Evolutionary conservation across 1,284 basidiomycete species (phyloP), one percentile per base, ranked within the genome.

Genomic region (Tremellales sp.): DNA sequence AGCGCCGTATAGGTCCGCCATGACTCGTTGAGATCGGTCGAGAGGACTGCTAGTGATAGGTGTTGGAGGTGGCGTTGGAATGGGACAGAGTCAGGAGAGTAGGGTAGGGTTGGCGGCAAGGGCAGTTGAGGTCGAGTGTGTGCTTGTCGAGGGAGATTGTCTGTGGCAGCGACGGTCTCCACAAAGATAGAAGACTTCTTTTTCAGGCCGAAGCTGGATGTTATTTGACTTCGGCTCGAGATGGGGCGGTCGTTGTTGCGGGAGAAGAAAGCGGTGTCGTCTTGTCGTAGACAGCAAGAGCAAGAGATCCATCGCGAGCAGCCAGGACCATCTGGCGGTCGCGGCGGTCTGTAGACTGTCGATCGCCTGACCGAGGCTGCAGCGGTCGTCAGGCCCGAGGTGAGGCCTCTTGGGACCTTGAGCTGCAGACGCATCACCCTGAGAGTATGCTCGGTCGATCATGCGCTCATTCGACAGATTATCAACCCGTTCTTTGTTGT

Each of bases 231-330:
- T n/a, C n/a, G n/a, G n/a, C n/a, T n/a, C n/a, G 23, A n/a, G 7
- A 12, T 29, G 12, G 15, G 22, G 35, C 8, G 54, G 53, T 22
- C 6, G 40, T 15, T 24, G 47, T 29, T 49, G 52, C 47, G 48
- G 36, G 49, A 3, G 52, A 39, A n/a, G 39, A 33, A 19, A 39
- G 26, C 24, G 40, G 8, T 40, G 4, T n/a, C 25, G 39, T 2
- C 17, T 24, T 3, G 21, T n/a, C 37, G 13, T 24, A 27, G 17
- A 35, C 62, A 65, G 35, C 60, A 62, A 3, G 62, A 53, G 47
- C 66, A 67, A 4, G 66, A 64, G 23, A 67, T 54, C 67, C 67
- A 72, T 50, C 64, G 56, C 23, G 69, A 72, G 51, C 69, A 72
- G 45, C 67, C 57, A 0, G 67, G 63, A 24, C 49, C 58, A 5